phyloP scores from a whole-genome alignment of 1,284 basidiomycete species.

The Rugosomyces carneus region DNA sequence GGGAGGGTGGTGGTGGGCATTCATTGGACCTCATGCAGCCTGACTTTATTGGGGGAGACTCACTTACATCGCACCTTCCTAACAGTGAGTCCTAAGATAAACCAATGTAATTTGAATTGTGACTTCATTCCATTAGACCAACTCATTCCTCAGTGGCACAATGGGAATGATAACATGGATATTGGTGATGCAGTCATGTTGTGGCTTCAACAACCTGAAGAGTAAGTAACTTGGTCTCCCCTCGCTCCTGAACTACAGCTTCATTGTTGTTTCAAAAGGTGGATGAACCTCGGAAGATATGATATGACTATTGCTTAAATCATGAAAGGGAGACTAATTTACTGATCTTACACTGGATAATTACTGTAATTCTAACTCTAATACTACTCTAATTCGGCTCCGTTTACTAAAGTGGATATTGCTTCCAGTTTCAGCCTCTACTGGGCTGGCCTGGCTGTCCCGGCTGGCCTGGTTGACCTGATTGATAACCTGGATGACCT shows the following conservation, averaged over 20 bases:
- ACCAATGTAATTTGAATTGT: background rate
- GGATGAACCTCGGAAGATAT: slow-evolving; percentile 10
- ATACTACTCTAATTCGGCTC: background rate
- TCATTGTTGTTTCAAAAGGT: slow-evolving; percentile 2
- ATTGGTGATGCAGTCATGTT: slow-evolving; percentile 13
- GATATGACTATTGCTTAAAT: background rate
- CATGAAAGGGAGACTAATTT: background rate
- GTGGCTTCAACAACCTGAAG: slow-evolving; percentile 13
- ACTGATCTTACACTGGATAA: background rate
- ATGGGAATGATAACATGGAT: slow-evolving; percentile 10
- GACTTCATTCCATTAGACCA: background rate
- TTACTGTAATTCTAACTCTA: background rate
- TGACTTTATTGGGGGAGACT: background rate
- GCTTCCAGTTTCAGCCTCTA: background rate
- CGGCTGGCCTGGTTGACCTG: background rate
- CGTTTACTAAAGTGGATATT: background rate
- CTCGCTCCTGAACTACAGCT: background rate
- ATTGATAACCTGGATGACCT: background rate
- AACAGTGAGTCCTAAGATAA: slow-evolving; percentile 3
- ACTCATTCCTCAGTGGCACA: slow-evolving; percentile 7
- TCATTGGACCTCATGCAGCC: background rate
- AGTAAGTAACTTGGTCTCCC: slow-evolving; percentile 3
- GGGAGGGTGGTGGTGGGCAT: background rate
- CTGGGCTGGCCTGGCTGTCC: background rate
- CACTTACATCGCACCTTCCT: background rate